phyloP scores from a whole-genome alignment of 306 rosid genomes.

The Biancaea sappan region DNA sequence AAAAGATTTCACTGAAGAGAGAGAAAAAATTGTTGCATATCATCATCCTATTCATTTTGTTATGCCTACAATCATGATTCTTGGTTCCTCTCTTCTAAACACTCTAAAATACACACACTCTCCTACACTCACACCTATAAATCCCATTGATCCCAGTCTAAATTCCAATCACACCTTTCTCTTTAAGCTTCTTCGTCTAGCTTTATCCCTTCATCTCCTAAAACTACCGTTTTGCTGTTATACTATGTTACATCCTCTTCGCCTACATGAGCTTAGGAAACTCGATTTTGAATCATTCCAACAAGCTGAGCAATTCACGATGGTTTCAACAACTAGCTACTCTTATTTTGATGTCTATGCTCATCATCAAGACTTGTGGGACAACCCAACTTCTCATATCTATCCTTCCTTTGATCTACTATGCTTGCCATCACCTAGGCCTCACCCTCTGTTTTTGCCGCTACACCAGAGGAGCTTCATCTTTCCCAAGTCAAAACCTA shows the following conservation, averaged over 20 bases:
- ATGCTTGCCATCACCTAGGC: conserved; percentile 56
- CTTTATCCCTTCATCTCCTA: conserved; percentile 26
- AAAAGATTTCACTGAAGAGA: conserved; percentile 35
- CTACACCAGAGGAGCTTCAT: conserved; percentile 92
- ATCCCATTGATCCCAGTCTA: conserved; percentile 55
- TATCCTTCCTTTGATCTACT: conserved; percentile 67
- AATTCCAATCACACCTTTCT: conserved; percentile 33
- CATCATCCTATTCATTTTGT: conserved; percentile 79
- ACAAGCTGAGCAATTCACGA: conserved; percentile 82
- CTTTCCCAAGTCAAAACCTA: conserved; percentile 83
- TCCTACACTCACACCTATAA: conserved; percentile 66
- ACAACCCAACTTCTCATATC: conserved; percentile 98
- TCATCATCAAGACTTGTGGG: conserved; percentile 95
- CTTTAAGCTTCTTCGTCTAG: too few species aligned
- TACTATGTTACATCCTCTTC: conserved; percentile 45
- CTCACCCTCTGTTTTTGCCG: conserved; percentile 70
- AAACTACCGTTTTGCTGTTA: conserved; percentile 15
- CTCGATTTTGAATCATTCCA: conserved; percentile 68
- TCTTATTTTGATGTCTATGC: conserved; percentile 83
- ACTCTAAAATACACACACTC: conserved; percentile 41
- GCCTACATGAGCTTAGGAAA: conserved; percentile 57
- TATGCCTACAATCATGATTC: conserved; percentile 91
- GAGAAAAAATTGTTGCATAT: conserved; percentile 51
- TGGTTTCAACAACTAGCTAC: conserved; percentile 89
- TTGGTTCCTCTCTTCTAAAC: conserved; percentile 76